Conservation (phyloP, 768 basidiomycete genomes). For the Kwoniella mangroviensis region DNA sequence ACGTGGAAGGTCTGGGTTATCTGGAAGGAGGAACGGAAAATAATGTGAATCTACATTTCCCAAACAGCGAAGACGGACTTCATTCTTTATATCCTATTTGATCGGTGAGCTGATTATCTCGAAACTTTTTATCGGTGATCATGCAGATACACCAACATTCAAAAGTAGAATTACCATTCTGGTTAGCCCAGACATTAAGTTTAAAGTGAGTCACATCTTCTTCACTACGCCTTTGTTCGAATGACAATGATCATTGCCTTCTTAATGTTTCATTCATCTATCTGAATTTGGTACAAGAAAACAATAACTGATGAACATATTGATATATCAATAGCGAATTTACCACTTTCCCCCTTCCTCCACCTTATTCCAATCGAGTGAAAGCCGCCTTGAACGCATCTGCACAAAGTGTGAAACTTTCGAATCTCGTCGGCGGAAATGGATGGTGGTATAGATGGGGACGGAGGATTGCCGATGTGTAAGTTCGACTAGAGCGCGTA, state of each 20-base stretch:
- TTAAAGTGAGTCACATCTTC: constrained; percentile 65
- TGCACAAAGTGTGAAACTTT: constrained; percentile 78
- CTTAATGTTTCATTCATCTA: too few relatives aligned
- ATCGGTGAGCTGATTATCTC: neutral
- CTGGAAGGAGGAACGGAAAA: constrained; percentile 82
- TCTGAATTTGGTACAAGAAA: too few relatives aligned
- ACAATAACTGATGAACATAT: too few relatives aligned
- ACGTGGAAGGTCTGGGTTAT: constrained; percentile 84
- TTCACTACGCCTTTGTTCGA: neutral
- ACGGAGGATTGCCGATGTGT: constrained; percentile 83
- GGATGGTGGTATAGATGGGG: constrained; percentile 94
- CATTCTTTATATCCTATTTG: neutral
- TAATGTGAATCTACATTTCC: constrained; percentile 65
- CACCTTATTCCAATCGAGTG: constrained; percentile 75
- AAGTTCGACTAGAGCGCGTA: constrained; percentile 31
- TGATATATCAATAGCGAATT: constrained; percentile 66
- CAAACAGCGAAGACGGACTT: too few relatives aligned
- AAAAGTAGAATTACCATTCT: constrained; percentile 83
- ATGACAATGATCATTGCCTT: too few relatives aligned
- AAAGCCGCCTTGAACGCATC: constrained; percentile 88
- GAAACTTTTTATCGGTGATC: neutral
- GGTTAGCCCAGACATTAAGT: constrained; percentile 85
- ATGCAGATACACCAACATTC: constrained; percentile 73
- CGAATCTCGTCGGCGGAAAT: constrained; percentile 80
- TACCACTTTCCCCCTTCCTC: constrained; percentile 83